Evolutionary conservation across 2,329 filamentous ascomycete species (phyloP).

Genomic region (Hyphodiscus sp.): DNA sequence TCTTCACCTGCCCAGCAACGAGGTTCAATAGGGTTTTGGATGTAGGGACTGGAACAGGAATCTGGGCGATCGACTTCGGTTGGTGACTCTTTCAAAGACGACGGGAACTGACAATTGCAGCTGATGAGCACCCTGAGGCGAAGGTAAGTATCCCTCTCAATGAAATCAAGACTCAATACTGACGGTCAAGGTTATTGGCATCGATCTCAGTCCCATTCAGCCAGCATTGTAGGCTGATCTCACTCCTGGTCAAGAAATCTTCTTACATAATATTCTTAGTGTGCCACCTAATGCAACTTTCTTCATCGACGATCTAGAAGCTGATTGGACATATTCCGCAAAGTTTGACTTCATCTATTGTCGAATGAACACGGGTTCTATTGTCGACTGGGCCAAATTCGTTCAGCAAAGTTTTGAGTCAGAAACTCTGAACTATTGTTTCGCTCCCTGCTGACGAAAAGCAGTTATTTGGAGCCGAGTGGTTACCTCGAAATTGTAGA

Average conservation of each 20-base stretch:
- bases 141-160: background rate
- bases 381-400: conserved; percentile 7
- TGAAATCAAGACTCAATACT: background rate
- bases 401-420: conserved; percentile 1
- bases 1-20: conserved; percentile 20
- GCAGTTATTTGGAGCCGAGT: conserved; percentile 16
- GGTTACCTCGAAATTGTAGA: conserved; percentile 30
- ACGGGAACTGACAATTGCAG: background rate
- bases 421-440: background rate
- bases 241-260: background rate
- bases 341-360: conserved; percentile 55
- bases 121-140: conserved; percentile 11
- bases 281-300: conserved; percentile 56
- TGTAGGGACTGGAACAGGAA: conserved; percentile 48
- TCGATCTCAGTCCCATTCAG: conserved; percentile 61
- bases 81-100: conserved; percentile 19
- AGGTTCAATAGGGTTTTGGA: conserved; percentile 29
- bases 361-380: conserved; percentile 28
- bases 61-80: conserved; percentile 48
- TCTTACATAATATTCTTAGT: conserved; percentile 16
- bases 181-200: conserved; percentile 37
- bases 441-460: background rate
- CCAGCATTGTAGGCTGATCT: conserved; percentile 32
- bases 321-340: conserved; percentile 37
- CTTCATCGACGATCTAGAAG: conserved; percentile 55